phyloP scores from a whole-genome alignment of 805 yeast genomes.

The Suhomyces vadensis region DNA sequence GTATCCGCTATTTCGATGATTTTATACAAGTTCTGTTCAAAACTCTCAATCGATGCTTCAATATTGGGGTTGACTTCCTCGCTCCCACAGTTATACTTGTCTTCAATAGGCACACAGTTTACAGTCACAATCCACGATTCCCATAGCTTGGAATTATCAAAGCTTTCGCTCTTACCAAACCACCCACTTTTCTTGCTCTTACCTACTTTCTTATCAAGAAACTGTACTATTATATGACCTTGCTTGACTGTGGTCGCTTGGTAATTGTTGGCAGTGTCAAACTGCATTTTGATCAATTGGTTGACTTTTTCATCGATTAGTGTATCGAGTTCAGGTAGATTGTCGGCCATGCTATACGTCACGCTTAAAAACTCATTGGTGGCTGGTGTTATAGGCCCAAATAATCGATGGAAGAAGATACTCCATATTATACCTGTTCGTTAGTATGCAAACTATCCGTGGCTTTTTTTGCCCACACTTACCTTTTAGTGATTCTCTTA shows the following conservation, averaged over 20 bases:
- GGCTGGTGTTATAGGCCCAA: constrained; percentile 62
- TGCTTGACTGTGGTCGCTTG: constrained; percentile 15
- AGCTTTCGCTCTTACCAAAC: constrained; percentile 44
- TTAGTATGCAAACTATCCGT: constrained; percentile 13
- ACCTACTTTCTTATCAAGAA: constrained; percentile 38
- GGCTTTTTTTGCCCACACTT: constrained; percentile 18
- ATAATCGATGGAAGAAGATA: constrained; percentile 65
- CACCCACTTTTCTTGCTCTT: constrained; percentile 49
- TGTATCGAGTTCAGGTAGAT: constrained; percentile 50
- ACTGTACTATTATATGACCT: constrained; percentile 39
- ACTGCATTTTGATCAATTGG: constrained; percentile 30
- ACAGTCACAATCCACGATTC: constrained; percentile 68
- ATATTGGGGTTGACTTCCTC: constrained; percentile 22
- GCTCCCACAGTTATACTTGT: neutral
- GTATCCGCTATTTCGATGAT: constrained; percentile 55
- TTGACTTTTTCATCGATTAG: constrained; percentile 39
- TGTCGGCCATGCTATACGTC: constrained; percentile 55
- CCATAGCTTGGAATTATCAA: constrained; percentile 55
- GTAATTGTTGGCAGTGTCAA: constrained; percentile 19
- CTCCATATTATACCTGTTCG: constrained; percentile 58
- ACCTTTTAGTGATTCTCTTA: constrained; percentile 57
- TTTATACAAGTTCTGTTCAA: constrained; percentile 41
- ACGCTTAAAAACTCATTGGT: constrained; percentile 57
- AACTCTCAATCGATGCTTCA: constrained; percentile 38
- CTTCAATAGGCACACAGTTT: constrained; percentile 39